A percentile compares a stretch with the other conserved stretches of the same genome.
Conservation (phyloP, 140 eudicot species). For the Oenanthe javanica region DNA sequence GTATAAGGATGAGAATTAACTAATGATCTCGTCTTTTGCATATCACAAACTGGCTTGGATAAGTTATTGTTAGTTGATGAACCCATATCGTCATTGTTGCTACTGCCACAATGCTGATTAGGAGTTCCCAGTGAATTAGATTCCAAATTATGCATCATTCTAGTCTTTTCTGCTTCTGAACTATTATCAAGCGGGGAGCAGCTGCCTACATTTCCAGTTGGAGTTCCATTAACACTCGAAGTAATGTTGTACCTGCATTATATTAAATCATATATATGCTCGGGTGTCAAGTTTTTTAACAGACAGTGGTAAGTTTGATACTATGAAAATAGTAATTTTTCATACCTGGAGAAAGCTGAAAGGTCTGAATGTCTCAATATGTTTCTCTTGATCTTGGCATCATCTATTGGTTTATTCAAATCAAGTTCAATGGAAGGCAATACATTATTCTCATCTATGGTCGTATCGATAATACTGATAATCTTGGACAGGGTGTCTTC, state of each 20-base stretch:
- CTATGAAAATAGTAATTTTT: background rate
- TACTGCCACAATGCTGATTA: slow-evolving; percentile 46
- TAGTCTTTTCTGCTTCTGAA: slow-evolving; percentile 47
- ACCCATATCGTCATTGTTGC: slow-evolving; percentile 63
- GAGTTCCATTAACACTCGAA: slow-evolving; percentile 41
- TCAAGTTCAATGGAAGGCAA: slow-evolving; percentile 54
- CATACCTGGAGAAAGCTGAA: slow-evolving; percentile 72
- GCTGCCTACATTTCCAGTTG: slow-evolving; percentile 62
- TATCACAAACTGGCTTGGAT: slow-evolving; percentile 43
- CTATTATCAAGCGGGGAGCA: slow-evolving; percentile 54
- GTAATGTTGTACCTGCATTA: slow-evolving; percentile 49
- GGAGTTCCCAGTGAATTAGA: slow-evolving; percentile 40
- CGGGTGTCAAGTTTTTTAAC: background rate
- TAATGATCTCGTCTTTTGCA: slow-evolving; percentile 16
- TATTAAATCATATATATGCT: slow-evolving; percentile 7
- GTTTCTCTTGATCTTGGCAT: slow-evolving; percentile 32
- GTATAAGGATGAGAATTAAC: slow-evolving; percentile 20
- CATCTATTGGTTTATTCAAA: slow-evolving; percentile 42
- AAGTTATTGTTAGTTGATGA: slow-evolving; percentile 53
- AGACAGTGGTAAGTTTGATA: background rate
- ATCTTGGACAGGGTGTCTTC: slow-evolving; percentile 15
- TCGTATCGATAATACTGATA: slow-evolving; percentile 12
- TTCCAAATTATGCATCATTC: slow-evolving; percentile 24
- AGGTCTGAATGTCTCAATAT: slow-evolving; percentile 46
- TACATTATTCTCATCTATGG: slow-evolving; percentile 19